Evolutionary conservation across 176 grass and related monocot species (phyloP), one percentile per base, ranked within the genome.

Genomic region (Avena insularis): DNA sequence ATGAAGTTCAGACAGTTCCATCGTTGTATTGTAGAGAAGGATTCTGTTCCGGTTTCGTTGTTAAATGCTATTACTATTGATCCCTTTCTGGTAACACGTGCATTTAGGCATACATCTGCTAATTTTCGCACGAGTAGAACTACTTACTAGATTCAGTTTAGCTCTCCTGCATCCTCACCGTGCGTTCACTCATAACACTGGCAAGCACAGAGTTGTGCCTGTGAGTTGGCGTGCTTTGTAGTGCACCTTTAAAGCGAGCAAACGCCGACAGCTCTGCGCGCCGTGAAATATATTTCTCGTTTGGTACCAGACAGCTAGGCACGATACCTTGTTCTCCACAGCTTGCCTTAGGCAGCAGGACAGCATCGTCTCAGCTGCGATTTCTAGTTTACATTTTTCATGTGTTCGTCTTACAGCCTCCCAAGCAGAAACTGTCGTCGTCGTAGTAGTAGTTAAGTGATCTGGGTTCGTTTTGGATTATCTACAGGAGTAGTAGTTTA

Each of bases 171-270:
- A 19, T 29, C 50, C 20, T 55, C 60, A 60, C 64, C 56, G 12
- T 33, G 63, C 27, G 17, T 58, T 88, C 23, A 49, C 43, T 59
- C 68, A 17, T 43, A 29, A 68, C 56, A 65, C 33, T 36, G 36
- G 53, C 61, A 78, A 79, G 55, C 71, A 53, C 54, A 82, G 57
- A 65, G 55, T 27, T 70, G 64, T 87, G 55, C 33, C 21, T 90
- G 38, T 87, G 84, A 33, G 55, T 38, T 79, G 84, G 56, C 65
- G 12, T 77, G 79, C 84, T 87, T 72, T 73, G 17, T 83, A 79
- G 75, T 53, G 89, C 47, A 40, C 35, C 85, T 91, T 86, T 57
- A 87, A 91, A 66, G 80, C 47, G 17, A 43, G 80, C 48, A 57
- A 67, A 54, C 27, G 68, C 76, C 68, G 67, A 81, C 85, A 76